A percentile compares a stretch with the other conserved stretches of the same genome.
Conservation (phyloP, 2,329 filamentous ascomycete genomes). For the Curvularia hawaiiensis region DNA sequence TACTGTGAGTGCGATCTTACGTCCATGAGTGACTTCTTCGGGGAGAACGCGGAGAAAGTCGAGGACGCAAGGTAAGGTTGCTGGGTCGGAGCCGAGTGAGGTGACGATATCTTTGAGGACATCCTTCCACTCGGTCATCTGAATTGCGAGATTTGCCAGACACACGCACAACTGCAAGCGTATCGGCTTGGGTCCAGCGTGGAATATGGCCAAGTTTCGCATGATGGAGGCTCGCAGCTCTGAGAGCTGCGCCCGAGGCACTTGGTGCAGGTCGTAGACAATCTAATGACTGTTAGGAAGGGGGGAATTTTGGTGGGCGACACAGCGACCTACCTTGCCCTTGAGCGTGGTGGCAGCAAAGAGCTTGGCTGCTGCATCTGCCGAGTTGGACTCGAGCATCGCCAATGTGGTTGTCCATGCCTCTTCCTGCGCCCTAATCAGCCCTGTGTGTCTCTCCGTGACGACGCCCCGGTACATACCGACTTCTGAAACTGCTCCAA, state of each 20-base stretch:
- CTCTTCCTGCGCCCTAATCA: constrained; percentile 66
- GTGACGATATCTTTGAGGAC: constrained; percentile 82
- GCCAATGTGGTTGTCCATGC: constrained; percentile 90
- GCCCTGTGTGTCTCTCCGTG: constrained; percentile 23
- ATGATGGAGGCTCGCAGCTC: constrained; percentile 85
- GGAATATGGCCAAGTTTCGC: constrained; percentile 78
- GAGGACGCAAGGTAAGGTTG: constrained; percentile 84
- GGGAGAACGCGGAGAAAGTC: constrained; percentile 97
- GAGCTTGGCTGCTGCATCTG: constrained; percentile 83
- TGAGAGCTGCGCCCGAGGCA: constrained; percentile 74
- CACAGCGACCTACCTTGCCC: constrained; percentile 76
- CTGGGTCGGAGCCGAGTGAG: constrained; percentile 74
- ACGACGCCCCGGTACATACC: constrained; percentile 60
- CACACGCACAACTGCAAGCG: constrained; percentile 94
- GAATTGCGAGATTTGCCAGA: constrained; percentile 90
- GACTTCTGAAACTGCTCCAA: constrained; percentile 98
- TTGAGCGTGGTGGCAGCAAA: constrained; percentile 97
- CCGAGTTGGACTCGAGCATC: constrained; percentile 77
- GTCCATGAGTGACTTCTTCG: constrained; percentile 98
- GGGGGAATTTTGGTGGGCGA: not conserved
- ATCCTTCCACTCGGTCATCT: constrained; percentile 95
- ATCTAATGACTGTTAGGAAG: constrained; percentile 65
- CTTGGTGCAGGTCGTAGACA: constrained; percentile 91
- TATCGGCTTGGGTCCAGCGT: constrained; percentile 75
- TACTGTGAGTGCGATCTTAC: constrained; percentile 99